These are phyloP conservation scores for Fraxinus xanthoxyloides DNA, from an alignment of 305 asterid genomes.

Conservation along the genomic window DNA sequence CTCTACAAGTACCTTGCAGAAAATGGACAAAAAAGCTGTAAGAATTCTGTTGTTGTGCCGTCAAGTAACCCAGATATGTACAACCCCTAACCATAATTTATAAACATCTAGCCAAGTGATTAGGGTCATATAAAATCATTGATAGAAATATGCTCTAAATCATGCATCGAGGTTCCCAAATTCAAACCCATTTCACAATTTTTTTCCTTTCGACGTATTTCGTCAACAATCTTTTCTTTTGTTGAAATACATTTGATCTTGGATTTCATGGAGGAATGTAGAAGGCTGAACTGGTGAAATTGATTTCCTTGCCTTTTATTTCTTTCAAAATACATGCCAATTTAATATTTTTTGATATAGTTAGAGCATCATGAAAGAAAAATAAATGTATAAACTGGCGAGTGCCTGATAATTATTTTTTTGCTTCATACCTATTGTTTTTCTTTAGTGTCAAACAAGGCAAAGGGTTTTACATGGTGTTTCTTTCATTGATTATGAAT, in stretches of 20 bases:
- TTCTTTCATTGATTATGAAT: background rate
- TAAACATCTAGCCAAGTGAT: background rate
- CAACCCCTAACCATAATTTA: background rate
- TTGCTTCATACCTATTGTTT: background rate
- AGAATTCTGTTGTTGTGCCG: background rate
- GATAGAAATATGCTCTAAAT: background rate
- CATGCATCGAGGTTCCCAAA: background rate
- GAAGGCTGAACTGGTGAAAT: background rate
- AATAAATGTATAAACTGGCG: background rate
- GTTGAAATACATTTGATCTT: background rate
- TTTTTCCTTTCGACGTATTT: background rate
- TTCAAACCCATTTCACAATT: background rate
- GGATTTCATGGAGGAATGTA: background rate
- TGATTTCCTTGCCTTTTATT: background rate
- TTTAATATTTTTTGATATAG: background rate
- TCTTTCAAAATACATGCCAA: background rate
- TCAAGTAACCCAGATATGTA: background rate
- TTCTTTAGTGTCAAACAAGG: background rate
- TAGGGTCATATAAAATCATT: background rate
- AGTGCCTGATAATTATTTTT: background rate
- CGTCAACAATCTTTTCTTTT: background rate
- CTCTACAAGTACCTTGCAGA: background rate
- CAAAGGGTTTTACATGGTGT: background rate
- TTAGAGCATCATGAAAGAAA: background rate
- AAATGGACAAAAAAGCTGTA: background rate